Evolutionary conservation across 1,284 basidiomycete species (phyloP).

Genomic region (Lentinula novae-zelandiae): DNA sequence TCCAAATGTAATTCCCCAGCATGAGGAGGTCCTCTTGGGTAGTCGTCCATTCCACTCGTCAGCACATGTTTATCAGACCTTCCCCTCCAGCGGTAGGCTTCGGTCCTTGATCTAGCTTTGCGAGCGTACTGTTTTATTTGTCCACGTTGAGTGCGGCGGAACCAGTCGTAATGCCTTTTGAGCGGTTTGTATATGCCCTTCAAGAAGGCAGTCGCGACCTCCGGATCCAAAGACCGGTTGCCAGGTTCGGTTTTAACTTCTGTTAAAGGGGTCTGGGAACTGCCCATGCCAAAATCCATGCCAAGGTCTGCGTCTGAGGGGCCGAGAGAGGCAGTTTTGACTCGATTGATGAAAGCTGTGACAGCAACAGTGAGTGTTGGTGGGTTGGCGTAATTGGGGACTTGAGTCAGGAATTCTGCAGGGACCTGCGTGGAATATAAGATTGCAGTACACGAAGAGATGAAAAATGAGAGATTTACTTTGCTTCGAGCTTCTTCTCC

Average conservation of each 20-base stretch:
- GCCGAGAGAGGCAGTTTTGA: slow-evolving; percentile 44
- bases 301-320: slow-evolving; percentile 60
- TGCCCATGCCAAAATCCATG: slow-evolving; percentile 50
- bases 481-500: slow-evolving; percentile 94
- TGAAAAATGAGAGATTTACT: slow-evolving; percentile 24
- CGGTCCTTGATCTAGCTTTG: slow-evolving; percentile 76
- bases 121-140: slow-evolving; percentile 90
- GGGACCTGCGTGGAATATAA: slow-evolving; percentile 57
- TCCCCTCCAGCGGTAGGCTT: slow-evolving; percentile 95
- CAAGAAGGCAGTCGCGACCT: slow-evolving; percentile 66
- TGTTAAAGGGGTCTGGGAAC: slow-evolving; percentile 43
- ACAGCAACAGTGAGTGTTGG: slow-evolving; percentile 91
- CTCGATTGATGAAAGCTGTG: slow-evolving; percentile 79
- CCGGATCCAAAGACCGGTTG: slow-evolving; percentile 51
- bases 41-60: slow-evolving; percentile 94
- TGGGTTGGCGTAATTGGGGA: slow-evolving; percentile 91
- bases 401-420: slow-evolving; percentile 85
- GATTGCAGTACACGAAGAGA: slow-evolving; percentile 1
- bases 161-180: slow-evolving; percentile 93
- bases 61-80: slow-evolving; percentile 83
- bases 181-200: slow-evolving; percentile 79
- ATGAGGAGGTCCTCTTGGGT: slow-evolving; percentile 85
- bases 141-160: slow-evolving; percentile 88
- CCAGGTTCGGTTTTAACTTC: slow-evolving; percentile 27
- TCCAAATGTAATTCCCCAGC: slow-evolving; percentile 91